phyloP scores from a whole-genome alignment of 2,329 filamentous ascomycete genomes.

The Venturia carpophila region DNA sequence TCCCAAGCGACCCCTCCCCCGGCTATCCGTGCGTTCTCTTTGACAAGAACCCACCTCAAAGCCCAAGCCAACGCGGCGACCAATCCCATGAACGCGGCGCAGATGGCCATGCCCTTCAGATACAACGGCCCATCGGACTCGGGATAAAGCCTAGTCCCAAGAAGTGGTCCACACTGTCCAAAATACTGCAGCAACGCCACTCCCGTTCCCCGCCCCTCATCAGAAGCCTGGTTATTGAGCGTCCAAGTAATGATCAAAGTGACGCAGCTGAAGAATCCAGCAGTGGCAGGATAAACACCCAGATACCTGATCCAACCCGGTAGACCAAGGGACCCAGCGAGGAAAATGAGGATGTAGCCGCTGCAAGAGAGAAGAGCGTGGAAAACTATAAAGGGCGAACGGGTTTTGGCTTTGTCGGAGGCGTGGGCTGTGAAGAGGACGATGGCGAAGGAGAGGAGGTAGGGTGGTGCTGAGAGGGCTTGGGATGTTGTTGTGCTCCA shows the following conservation, averaged over 20 bases:
- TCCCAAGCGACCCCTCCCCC: conserved; percentile 2
- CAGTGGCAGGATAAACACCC: conserved; percentile 68
- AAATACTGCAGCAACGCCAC: conserved; percentile 76
- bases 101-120: conserved; percentile 43
- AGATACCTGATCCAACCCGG: conserved; percentile 55
- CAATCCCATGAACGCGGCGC: conserved; percentile 42
- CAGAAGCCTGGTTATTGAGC: conserved; percentile 71
- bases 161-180: conserved; percentile 66
- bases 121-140: conserved; percentile 43
- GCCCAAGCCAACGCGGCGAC: conserved; percentile 38
- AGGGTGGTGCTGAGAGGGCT: conserved; percentile 73
- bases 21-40: conserved; percentile 25
- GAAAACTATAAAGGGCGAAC: conserved; percentile 58
- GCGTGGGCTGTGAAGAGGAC: conserved; percentile 65
- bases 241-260: conserved; percentile 82
- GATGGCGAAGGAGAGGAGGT: conserved; percentile 63
- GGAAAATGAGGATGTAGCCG: conserved; percentile 54
- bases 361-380: conserved; percentile 59
- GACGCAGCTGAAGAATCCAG: conserved; percentile 79
- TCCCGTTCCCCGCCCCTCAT: conserved; percentile 62
- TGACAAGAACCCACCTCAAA: conserved; percentile 35
- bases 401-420: conserved; percentile 58
- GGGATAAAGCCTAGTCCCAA: conserved; percentile 50
- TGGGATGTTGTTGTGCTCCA: conserved; percentile 61
- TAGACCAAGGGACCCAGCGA: conserved; percentile 46